Evolutionary conservation across 805 yeast genomes (phyloP).

Genomic region (Starmerella stigmatis): DNA sequence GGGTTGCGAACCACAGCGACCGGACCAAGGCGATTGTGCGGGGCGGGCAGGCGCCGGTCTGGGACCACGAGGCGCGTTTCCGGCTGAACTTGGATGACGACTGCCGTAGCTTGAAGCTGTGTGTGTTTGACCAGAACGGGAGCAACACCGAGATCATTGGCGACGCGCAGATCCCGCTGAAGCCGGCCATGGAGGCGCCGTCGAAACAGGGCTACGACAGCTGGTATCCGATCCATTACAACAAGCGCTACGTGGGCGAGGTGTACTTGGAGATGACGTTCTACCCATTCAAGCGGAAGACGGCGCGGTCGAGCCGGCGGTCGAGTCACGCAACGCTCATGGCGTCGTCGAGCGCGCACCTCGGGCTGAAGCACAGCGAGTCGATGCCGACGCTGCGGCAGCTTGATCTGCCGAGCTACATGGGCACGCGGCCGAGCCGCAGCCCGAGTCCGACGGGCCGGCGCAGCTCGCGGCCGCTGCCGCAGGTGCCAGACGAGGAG

Average conservation of each 20-base stretch:
- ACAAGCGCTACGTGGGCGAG: constrained; percentile 73
- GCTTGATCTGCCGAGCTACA: constrained; percentile 4
- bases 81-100: constrained; percentile 26
- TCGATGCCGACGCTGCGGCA: constrained; percentile 8
- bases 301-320: constrained; percentile 8
- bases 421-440: constrained; percentile 6
- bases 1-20: constrained; percentile 73
- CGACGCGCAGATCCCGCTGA: constrained; percentile 64
- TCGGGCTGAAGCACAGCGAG: constrained; percentile 5
- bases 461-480: constrained; percentile 9
- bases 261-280: constrained; percentile 86
- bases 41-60: constrained; percentile 90
- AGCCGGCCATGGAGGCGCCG: constrained; percentile 56
- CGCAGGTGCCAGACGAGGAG: constrained; percentile 9
- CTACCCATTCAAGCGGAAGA: constrained; percentile 54
- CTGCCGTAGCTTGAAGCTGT: constrained; percentile 54
- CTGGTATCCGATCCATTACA: constrained; percentile 67
- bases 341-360: background rate
- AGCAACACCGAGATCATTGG: constrained; percentile 73
- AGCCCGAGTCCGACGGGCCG: constrained; percentile 6
- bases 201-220: constrained; percentile 68
- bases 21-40: constrained; percentile 66
- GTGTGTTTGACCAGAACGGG: constrained; percentile 75
- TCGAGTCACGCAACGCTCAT: background rate
- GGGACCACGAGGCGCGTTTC: constrained; percentile 41